These are phyloP conservation scores for Sporothrix curviconia DNA, from an alignment of 2,329 filamentous ascomycete genomes.

Conservation along the genomic window DNA sequence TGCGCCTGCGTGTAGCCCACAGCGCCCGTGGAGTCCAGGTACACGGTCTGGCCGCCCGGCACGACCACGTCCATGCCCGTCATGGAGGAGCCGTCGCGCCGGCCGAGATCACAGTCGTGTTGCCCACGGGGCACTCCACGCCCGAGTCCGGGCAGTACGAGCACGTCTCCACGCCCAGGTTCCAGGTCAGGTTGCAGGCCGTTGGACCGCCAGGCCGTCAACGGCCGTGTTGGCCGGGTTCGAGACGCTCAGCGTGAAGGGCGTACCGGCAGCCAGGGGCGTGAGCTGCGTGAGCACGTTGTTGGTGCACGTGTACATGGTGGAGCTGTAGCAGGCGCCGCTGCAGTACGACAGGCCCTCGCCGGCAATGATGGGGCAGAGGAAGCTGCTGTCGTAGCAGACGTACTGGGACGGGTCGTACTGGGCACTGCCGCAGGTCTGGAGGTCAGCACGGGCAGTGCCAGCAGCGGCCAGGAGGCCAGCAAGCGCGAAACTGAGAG, in stretches of 20 bases:
- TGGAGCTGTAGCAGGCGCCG: constrained; percentile 31
- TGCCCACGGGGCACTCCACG: constrained; percentile 25
- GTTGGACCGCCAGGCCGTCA: constrained; percentile 26
- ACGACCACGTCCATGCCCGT: constrained; percentile 27
- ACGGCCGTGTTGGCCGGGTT: constrained; percentile 25
- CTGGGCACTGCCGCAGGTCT: constrained; percentile 15
- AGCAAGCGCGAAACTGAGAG: constrained; percentile 7
- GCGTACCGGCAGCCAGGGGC: constrained; percentile 16
- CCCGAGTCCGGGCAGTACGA: constrained; percentile 26
- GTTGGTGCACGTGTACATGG: constrained; percentile 28
- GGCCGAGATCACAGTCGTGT: constrained; percentile 23
- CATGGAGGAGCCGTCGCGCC: neutral
- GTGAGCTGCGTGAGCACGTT: constrained; percentile 23
- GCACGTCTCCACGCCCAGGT: constrained; percentile 24
- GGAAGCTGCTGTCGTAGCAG: constrained; percentile 26
- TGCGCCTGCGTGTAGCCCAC: constrained; percentile 31
- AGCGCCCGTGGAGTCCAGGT: constrained; percentile 25
- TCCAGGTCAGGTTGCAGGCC: constrained; percentile 23
- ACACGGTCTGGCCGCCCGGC: constrained; percentile 29
- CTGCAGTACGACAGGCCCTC: constrained; percentile 29
- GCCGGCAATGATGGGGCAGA: constrained; percentile 30
- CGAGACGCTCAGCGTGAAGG: constrained; percentile 26
- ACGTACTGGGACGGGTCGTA: constrained; percentile 24
- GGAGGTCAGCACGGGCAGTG: neutral
- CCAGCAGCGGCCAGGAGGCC: constrained; percentile 10